Evolutionary conservation across 352 stramenopile species (phyloP), one percentile per base, ranked within the genome.

Genomic region (Phytophthora hybrid): DNA sequence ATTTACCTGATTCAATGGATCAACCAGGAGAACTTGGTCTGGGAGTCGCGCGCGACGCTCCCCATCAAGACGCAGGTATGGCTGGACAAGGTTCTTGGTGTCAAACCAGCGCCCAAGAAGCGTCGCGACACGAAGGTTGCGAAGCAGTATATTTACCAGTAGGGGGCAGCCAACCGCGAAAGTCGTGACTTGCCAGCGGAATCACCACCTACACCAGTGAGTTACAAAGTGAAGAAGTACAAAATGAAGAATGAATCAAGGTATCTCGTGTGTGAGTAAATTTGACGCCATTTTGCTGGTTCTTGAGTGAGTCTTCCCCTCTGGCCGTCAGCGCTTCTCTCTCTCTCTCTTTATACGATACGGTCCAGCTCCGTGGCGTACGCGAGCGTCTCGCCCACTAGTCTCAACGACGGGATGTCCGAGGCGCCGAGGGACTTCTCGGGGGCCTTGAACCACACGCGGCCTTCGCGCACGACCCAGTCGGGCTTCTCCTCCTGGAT

Each of bases 351-450:
- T 73, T 95, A 98, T 59, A 98, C 93, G 70, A 98, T 98, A 69
- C 93, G 90, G 76, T 98, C 93, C 55, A 99, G 85, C 79, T 99
- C 97, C 34, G 96, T 99, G 32, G 97, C 97, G 83, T 99, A 99
- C 74, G 90, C 97, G 23, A 99, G 85, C 70, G 85, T 98, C 80
- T 99, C 96, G 21, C 91, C 83, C 53, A 99, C 98, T 57, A 98
- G 85, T 75, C 97, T 93, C 81, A 98, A 92, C 47, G 90, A 98
- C 32, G 96, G 95, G 76, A 99, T 98, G 77, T 99, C 96, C 13
- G 80, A 83, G 1, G 93, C 95, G 19, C 89, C 86, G 5, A 94
- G 75, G 16, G 83, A 93, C 78, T 98, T 98, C 59, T 93, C 85
- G 2, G 91, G 81, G 14, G 91, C 88, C 66, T 98, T 95, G 71